Conservation (phyloP, 2,329 filamentous ascomycete genomes). For the Davidsoniella virescens region DNA sequence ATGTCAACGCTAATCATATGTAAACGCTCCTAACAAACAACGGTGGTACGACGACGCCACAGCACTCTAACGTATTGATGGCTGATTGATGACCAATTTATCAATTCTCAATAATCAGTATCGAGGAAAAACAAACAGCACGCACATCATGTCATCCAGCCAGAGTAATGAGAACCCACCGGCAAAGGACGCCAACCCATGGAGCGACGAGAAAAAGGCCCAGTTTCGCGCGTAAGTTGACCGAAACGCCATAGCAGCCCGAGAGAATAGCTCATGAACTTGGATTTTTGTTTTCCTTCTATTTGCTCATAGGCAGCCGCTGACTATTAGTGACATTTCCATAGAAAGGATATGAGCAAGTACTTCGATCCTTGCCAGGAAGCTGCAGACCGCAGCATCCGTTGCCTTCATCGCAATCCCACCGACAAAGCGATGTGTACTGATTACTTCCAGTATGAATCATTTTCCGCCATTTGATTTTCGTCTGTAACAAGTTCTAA, state of each 20-base stretch:
- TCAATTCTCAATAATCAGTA: no score
- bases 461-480: background rate
- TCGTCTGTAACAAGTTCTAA: background rate
- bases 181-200: background rate
- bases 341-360: constrained; percentile 73
- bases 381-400: constrained; percentile 68
- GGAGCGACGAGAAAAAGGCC: constrained; percentile 8
- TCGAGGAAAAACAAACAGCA: no score
- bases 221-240: constrained; percentile 12
- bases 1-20: no score
- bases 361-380: constrained; percentile 95
- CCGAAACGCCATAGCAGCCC: background rate
- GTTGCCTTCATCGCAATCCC: constrained; percentile 74
- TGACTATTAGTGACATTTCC: background rate
- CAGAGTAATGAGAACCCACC: constrained; percentile 5
- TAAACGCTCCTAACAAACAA: no score
- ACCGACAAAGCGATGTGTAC: constrained; percentile 79
- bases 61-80: no score
- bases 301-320: background rate
- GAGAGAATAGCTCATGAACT: background rate
- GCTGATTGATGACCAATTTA: no score
- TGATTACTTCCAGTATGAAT: constrained; percentile 83
- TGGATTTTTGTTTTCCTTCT: background rate
- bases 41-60: no score
- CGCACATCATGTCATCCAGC: constrained; percentile 5